Evolutionary conservation across 768 basidiomycete genomes (phyloP), one percentile per base, ranked within the genome.

Genomic region (Stropharia rugosoannulata): DNA sequence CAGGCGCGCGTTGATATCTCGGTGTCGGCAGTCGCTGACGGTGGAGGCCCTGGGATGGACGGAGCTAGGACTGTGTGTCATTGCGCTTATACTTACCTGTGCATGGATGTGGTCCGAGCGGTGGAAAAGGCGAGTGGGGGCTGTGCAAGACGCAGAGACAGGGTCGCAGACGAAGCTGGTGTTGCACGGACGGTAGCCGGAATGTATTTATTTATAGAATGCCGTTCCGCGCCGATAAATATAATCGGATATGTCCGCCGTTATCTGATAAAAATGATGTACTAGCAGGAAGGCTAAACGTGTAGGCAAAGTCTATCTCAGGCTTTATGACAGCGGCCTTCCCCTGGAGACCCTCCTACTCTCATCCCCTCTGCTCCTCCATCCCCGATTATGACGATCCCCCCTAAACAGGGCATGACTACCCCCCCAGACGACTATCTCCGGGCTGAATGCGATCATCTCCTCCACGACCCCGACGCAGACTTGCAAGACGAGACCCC

Each of bases 21-120:
- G 81, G 80, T 92, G 90, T 70, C 78, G 86, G 60, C 84, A 90
- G 66, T 81, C 82, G 2, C 71, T 90, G 58, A 88, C 89, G 4
- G 84, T 90, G 6, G 86, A 88, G 68, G 85, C 85, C 1, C 66
- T 91, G 13, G 88, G 87, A 4, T 91, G 90, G 89, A 81, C 85
- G 48, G 87, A 89, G 60, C 85, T 90, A 58, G 80, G 77, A 6
- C 67, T 92, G 16, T 86, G 85, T 62, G 51, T 76, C 10, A 52
- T 85, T 57, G 82, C 86, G 6, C 67, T 88, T 41, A 51, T 78
- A 4, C 75, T 77, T 32, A 87, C 88, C 11, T 78, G 82, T 56
- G 45, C 75, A 43, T 77, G 76, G 77, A 61, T 76, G 10, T 63
- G 59, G 18, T 64, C 58, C 22, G 63, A 52, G 51, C 57, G 57